Evolutionary conservation across 1,284 basidiomycete genomes (phyloP), one percentile per base, ranked within the genome.

Genomic region (Puccinia horiana): DNA sequence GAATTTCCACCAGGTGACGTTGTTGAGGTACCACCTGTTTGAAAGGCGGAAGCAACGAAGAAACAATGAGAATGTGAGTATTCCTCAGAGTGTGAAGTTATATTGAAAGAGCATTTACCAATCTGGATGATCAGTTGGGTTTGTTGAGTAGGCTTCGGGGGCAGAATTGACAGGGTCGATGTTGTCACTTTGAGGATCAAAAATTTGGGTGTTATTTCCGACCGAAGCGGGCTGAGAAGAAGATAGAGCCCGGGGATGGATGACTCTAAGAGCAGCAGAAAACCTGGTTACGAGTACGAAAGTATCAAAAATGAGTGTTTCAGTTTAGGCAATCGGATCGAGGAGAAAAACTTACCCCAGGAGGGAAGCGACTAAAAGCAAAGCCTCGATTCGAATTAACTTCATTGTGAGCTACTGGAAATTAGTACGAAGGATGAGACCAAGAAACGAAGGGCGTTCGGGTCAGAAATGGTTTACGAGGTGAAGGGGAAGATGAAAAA

Each of bases 21-120:
- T 23, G 37, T 81, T 81, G 20, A 81, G 79, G 63, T 81, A 81
- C 3, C 12, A 6, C 79, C 79, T 81, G 37, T 29, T 32, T 73
- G 47, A 20, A 11, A 18, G 35, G 26, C 20, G 14, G 29, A 5
- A 9, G 61, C 23, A 6, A 58, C 37, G 40, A 2, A 20, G 23
- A 37, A 5, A 18, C 4, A 37, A 20, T 32, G 1, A 35, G 29
- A 18, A 11, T 16, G n/a, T 16, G 3, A 6, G 35, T 42, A 32
- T 52, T 49, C 11, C 29, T 26, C 12, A 26, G 23, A 18, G 29
- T 2, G 11, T 52, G 42, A 23, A 18, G 11, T 23, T 47, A 23
- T 12, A 1, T 49, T 42, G 6, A 2, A 14, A 52, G 26, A 40
- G 2, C 5, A 37, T 29, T 49, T 73, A 73, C 70, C 70, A 73